Evolutionary conservation across 805 yeast species (phyloP).

Genomic region (Blastobotrys parvus): DNA sequence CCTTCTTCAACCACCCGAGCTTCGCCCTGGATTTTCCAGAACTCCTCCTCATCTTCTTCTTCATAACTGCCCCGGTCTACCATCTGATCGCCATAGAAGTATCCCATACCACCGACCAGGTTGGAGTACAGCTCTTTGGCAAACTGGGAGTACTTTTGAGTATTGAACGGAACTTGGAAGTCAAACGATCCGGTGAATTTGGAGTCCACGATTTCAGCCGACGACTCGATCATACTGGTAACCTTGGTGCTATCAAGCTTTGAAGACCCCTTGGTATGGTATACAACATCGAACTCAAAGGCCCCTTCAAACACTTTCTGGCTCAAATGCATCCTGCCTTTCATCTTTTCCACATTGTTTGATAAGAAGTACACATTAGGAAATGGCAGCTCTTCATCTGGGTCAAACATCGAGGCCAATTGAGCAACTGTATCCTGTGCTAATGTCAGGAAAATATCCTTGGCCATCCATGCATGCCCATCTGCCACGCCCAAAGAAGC

Average conservation of each 20-base stretch:
- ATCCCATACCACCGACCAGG: slow-evolving; percentile 82
- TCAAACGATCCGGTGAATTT: slow-evolving; percentile 47
- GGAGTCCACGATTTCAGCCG: slow-evolving; percentile 35
- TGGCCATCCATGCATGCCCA: slow-evolving; percentile 67
- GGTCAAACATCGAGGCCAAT: slow-evolving; percentile 30
- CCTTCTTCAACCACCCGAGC: slow-evolving; percentile 55
- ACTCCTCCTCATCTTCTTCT: slow-evolving; percentile 61
- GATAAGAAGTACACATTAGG: slow-evolving; percentile 40
- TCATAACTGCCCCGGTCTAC: slow-evolving; percentile 66
- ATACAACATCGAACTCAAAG: slow-evolving; percentile 68
- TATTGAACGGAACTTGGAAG: slow-evolving; percentile 47
- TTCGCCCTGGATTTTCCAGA: slow-evolving; percentile 26
- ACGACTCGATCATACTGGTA: slow-evolving; percentile 26
- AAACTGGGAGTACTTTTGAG: slow-evolving; percentile 39
- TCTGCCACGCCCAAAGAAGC: slow-evolving; percentile 62
- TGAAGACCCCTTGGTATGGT: slow-evolving; percentile 38
- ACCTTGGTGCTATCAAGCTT: slow-evolving; percentile 22
- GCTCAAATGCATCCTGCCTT: slow-evolving; percentile 70
- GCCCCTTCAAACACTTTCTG: slow-evolving; percentile 69
- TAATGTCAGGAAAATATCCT: slow-evolving; percentile 62
- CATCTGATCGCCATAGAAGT: slow-evolving; percentile 72
- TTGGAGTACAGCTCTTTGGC: slow-evolving; percentile 77
- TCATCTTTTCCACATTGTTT: slow-evolving; percentile 49
- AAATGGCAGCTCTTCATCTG: slow-evolving; percentile 30
- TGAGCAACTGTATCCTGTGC: slow-evolving; percentile 59